Conservation (phyloP, 371 early-diverging fungal species). For the Fennellomyces sp. region DNA sequence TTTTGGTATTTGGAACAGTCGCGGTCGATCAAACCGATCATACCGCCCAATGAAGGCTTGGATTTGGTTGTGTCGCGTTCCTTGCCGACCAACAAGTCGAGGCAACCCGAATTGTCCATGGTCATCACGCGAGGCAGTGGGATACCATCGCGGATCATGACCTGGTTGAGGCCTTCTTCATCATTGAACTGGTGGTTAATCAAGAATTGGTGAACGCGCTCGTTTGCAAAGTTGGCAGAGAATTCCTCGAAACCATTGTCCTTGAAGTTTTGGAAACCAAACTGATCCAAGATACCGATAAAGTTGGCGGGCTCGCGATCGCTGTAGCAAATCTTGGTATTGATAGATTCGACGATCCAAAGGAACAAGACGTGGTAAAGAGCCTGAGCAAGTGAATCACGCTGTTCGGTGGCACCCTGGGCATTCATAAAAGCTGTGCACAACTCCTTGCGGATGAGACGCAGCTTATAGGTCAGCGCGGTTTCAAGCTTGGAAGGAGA, state of each 20-base stretch:
- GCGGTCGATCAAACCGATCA: conserved; percentile 66
- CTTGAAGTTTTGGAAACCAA: conserved; percentile 59
- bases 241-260: conserved; percentile 75
- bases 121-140: conserved; percentile 53
- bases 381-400: conserved; percentile 40
- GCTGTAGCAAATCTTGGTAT: conserved; percentile 39
- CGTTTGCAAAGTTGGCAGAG: conserved; percentile 83
- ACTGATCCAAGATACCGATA: conserved; percentile 77
- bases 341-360: conserved; percentile 52
- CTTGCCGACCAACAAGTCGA: conserved; percentile 54
- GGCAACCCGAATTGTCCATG: conserved; percentile 51
- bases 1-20: conserved; percentile 43
- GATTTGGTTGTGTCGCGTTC: conserved; percentile 15
- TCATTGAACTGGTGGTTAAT: conserved; percentile 58
- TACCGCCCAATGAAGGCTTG: conserved; percentile 31
- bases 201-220: conserved; percentile 78
- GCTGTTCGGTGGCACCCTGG: conserved; percentile 52
- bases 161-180: conserved; percentile 54
- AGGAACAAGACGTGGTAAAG: conserved; percentile 43
- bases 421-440: conserved; percentile 66
- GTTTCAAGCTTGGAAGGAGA: conserved; percentile 70
- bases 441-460: conserved; percentile 56
- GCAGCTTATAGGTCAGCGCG: conserved; percentile 44
- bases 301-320: conserved; percentile 69
- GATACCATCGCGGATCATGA: conserved; percentile 44